Evolutionary conservation across 495 filamentous ascomycete genomes (phyloP), one percentile per base, ranked within the genome.

Genomic region (Recurvomyces mirabilis): DNA sequence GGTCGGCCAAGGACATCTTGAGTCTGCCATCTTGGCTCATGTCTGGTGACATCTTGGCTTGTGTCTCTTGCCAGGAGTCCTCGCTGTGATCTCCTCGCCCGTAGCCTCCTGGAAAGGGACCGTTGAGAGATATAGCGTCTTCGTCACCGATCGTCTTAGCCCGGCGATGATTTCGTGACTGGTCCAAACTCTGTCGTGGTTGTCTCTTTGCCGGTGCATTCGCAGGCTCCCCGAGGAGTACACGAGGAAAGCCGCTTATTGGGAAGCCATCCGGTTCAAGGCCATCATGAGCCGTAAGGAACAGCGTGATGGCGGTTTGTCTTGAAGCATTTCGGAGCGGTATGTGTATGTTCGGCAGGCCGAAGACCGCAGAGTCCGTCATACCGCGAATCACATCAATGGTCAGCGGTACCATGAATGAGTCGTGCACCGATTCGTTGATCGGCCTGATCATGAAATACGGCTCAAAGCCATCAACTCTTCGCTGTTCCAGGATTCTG

Each of bases 211-310:
- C 1, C n/a, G 28, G 30, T n/a, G 38, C 24, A 21, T 7, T 13
- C 1, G 31, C 17, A 18, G 41, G 4, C 41, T 46, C 48, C 3
- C 48, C 48, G 12, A 45, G 33, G n/a, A 51, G 22, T 9, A 46
- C 42, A 10, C 51, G 51, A 2, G 51, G 51, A 25, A 53, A 53
- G 18, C 51, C 51, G 20, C 33, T 39, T 32, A 53, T 49, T 1
- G 51, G 40, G 23, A 49, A 53, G 1, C 51, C 51, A 18, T 49
- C 45, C 5, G 51, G 51, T 43, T 53, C 51, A 2, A 53, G 23
- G 24, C 51, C 51, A 18, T 53, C 51, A 19, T 49, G 45, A 4
- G 45, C 19, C 3, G 38, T 39, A 11, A 53, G 24, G 28, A 53
- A 49, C 2, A 53, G 23, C 18, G 3, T 43, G 14, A 53, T 53